Conservation (phyloP, 805 yeast species). For the Suhomyces xylopsoci region DNA sequence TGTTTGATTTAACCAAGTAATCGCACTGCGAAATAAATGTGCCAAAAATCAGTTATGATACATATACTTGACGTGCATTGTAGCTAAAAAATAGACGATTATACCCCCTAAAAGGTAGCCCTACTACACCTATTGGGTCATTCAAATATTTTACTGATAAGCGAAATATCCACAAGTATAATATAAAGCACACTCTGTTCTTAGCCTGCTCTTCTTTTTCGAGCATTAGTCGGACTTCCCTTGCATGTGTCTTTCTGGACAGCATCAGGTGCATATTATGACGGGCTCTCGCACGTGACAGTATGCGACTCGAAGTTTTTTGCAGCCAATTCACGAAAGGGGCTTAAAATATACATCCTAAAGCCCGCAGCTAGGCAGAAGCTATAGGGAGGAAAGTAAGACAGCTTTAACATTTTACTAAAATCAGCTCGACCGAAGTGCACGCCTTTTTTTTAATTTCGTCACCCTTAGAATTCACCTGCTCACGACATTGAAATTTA, state of each 20-base stretch:
- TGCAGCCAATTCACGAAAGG: background rate
- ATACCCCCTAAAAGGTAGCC: background rate
- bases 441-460: too few species aligned
- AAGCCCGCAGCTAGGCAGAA: too few species aligned
- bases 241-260: background rate
- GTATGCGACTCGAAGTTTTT: too few species aligned
- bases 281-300: background rate
- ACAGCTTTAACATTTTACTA: too few species aligned
- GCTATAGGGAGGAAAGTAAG: too few species aligned
- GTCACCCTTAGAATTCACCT: too few species aligned
- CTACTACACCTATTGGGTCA: background rate
- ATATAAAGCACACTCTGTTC: background rate
- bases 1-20: constrained; percentile 31
- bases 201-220: too few species aligned
- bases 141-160: background rate
- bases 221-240: too few species aligned
- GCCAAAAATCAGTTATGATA: background rate
- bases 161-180: background rate
- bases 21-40: too few species aligned
- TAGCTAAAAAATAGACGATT: background rate
- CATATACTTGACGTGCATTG: background rate
- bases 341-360: background rate
- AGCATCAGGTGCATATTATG: background rate
- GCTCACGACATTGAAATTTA: too few species aligned
- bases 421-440: too few species aligned